These are phyloP conservation scores for Adansonia grandidieri DNA, from an alignment of 441 rosid genomes.

Conservation along the genomic window DNA sequence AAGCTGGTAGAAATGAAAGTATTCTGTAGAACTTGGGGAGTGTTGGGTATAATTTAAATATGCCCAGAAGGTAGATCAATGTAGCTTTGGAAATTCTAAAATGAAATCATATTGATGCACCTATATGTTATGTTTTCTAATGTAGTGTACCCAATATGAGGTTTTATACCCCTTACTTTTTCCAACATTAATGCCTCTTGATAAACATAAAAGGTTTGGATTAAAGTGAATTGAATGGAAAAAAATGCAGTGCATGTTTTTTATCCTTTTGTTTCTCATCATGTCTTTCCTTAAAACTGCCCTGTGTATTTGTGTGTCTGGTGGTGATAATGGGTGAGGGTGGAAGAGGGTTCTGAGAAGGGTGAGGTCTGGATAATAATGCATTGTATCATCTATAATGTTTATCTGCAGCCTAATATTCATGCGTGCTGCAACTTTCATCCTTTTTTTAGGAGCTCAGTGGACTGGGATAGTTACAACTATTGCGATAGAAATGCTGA, in stretches of 20 bases:
- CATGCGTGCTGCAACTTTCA: constrained; percentile 19
- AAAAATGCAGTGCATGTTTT: background rate
- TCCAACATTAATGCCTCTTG: background rate
- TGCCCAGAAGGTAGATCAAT: background rate
- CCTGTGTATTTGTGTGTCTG: too few species aligned
- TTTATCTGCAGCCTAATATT: constrained; percentile 28
- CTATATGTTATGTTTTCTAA: constrained; percentile 9
- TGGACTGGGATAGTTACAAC: constrained; percentile 98
- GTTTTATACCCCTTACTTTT: background rate
- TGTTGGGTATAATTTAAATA: background rate
- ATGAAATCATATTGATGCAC: background rate
- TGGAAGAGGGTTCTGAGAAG: background rate
- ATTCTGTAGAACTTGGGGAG: background rate
- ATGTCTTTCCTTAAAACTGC: background rate
- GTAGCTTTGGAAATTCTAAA: constrained; percentile 1
- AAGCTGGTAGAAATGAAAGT: background rate
- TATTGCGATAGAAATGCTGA: constrained; percentile 90
- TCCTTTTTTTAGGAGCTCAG: constrained; percentile 71
- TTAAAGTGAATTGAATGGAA: background rate
- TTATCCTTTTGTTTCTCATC: background rate
- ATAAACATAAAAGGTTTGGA: background rate
- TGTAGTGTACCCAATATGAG: background rate
- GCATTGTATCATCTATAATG: background rate
- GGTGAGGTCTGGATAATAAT: background rate
- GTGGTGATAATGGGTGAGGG: background rate